Conservation (phyloP, 257 asterid genomes). For the Solanum arcanum region DNA sequence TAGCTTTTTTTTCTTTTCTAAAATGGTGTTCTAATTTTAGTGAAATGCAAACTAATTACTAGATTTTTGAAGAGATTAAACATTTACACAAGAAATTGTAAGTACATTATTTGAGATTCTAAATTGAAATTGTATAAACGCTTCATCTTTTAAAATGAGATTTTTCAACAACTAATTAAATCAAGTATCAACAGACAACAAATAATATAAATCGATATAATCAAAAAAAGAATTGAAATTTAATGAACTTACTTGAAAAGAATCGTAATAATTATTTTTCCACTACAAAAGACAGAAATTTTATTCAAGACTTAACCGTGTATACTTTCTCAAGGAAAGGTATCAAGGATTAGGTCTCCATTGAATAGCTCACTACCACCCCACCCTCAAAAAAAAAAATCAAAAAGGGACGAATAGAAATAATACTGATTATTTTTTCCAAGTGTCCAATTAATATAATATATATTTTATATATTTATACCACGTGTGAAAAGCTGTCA, state of each 20-base stretch:
- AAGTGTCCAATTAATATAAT: not conserved
- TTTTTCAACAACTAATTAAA: not conserved
- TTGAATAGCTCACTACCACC: not conserved
- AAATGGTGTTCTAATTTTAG: not conserved
- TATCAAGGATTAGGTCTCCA: not conserved
- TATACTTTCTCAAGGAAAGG: not conserved
- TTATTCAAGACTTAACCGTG: not conserved
- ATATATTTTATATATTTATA: not conserved
- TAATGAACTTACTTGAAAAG: not conserved
- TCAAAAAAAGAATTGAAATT: not conserved
- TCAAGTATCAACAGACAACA: accelerated
- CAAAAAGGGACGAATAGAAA: not conserved
- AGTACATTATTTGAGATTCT: not conserved
- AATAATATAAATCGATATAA: not conserved
- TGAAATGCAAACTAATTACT: not conserved
- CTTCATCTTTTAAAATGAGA: not conserved
- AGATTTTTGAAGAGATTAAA: not conserved
- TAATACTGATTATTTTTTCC: not conserved
- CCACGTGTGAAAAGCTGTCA: conserved; percentile 4
- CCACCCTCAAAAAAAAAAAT: accelerated
- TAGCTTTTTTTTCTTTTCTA: not conserved
- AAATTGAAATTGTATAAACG: not conserved
- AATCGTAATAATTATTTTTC: not conserved
- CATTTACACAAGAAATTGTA: not conserved
- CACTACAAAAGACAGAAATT: not conserved